Base-by-base conservation (phyloP, 805 yeast genomes). In the Wickerhamiella siamensis region DNA sequence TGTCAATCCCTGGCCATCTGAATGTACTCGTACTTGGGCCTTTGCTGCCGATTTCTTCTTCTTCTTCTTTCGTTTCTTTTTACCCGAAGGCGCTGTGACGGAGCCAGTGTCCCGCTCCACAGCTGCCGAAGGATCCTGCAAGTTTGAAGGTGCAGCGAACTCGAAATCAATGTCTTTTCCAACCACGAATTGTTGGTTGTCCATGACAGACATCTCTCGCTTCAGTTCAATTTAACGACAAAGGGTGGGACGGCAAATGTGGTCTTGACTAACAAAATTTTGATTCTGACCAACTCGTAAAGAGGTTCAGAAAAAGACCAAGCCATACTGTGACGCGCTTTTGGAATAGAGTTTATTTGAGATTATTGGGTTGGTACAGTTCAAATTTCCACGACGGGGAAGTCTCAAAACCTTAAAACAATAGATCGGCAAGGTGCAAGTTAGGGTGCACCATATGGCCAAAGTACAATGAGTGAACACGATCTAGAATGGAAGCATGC, bases 1-100 rank as follows among this genome's bases (percentile, higher is more conserved):
- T 38, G 81, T 71, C 4, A 82, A 80, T 50, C 79, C 83, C 15
- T 46, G 46, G 5, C 93, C 93, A 55, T 81, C 79, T 3, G 77
- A 70, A 3, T 29, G 71, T 69, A 32, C 69, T 65, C 12, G 77
- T 74, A 50, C 75, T 66, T 52, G 36, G 21, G 37, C 20, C 10
- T 21, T 38, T 12, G 33, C 8, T 14, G 22, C n/a, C 31, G 42
- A 45, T 40, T 46, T 47, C 47, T 49, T 48, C 44, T 49, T 46
- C 33, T 41, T 39, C 31, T 47, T 47, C 41, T 47, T 47, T 41
- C 45, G 44, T 14, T 38, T 38, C 39, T 39, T 42, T 44, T 49
- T 49, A 32, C 43, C 44, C 26, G 38, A 33, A 16, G 29, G 36
- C 21, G 19, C 38, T 4, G 41, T 20, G 12, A 31, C 4, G 5